Conservation (phyloP, 768 basidiomycete genomes). For the Suillus paluster region DNA sequence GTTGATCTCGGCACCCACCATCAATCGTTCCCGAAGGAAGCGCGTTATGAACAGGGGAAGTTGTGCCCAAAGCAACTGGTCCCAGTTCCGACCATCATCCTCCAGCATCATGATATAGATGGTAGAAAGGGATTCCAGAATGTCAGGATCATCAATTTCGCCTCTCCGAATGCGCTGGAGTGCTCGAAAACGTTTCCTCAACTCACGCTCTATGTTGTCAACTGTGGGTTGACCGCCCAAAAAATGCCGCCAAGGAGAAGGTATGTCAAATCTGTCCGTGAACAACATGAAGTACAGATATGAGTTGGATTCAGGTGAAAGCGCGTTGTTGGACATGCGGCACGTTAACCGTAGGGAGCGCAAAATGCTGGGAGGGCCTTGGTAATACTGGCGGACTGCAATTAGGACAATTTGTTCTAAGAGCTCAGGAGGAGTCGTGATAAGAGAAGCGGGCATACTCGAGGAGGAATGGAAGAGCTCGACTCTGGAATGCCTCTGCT, state of each 20-base stretch:
- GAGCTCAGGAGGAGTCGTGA: constrained; percentile 38
- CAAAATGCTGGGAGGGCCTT: constrained; percentile 40
- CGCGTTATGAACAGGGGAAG: constrained; percentile 44
- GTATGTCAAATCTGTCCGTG: constrained; percentile 52
- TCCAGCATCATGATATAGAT: constrained; percentile 65
- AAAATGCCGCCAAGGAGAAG: constrained; percentile 46
- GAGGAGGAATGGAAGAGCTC: constrained; percentile 16
- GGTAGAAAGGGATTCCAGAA: constrained; percentile 53
- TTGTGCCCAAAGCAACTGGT: constrained; percentile 49
- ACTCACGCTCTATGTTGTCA: constrained; percentile 46
- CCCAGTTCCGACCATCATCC: constrained; percentile 52
- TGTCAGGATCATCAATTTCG: constrained; percentile 37
- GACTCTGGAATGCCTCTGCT: constrained; percentile 24
- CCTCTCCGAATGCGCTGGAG: constrained; percentile 50
- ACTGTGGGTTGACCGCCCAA: constrained; percentile 26
- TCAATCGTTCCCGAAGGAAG: constrained; percentile 45
- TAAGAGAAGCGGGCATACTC: constrained; percentile 38
- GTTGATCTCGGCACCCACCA: constrained; percentile 41
- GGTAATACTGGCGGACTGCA: constrained; percentile 31
- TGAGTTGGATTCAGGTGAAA: constrained; percentile 29
- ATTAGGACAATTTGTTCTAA: constrained; percentile 41
- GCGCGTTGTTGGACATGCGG: constrained; percentile 33
- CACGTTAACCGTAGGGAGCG: constrained; percentile 38
- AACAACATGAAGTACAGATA: constrained; percentile 46
- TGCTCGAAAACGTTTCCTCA: constrained; percentile 47